These are phyloP conservation scores for Phytophthora melonis DNA, from an alignment of 352 stramenopile genomes.

Conservation along the genomic window DNA sequence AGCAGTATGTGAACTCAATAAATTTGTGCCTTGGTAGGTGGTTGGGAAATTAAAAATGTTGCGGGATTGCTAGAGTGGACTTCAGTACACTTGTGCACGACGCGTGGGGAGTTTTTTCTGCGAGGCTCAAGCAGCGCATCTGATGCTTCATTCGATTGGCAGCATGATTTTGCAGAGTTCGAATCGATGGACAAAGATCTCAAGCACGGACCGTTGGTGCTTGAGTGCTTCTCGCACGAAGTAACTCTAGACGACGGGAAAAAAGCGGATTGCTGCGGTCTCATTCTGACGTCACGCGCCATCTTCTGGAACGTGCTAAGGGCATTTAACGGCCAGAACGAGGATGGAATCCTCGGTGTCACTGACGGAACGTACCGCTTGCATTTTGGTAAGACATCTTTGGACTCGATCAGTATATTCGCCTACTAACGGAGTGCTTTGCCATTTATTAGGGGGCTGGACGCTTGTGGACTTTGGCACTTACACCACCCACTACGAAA, in stretches of 20 bases:
- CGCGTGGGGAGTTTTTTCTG: constrained; percentile 7
- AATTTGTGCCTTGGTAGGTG: background rate
- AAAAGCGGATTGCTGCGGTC: background rate
- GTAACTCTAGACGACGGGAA: constrained; percentile 8
- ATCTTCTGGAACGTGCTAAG: background rate
- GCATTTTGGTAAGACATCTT: background rate
- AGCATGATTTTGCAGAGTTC: background rate
- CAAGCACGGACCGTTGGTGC: background rate
- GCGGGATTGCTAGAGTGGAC: constrained; percentile 19
- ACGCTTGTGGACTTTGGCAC: background rate
- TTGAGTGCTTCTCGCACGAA: constrained; percentile 15
- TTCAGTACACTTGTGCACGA: constrained; percentile 8
- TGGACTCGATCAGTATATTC: background rate
- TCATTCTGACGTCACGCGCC: background rate
- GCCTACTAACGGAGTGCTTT: background rate
- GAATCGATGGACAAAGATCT: constrained; percentile 4
- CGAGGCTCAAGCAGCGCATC: background rate
- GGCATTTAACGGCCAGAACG: background rate
- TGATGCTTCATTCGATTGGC: background rate
- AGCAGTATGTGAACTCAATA: background rate
- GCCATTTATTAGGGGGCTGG: background rate
- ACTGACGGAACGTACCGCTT: background rate
- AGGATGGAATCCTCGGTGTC: background rate
- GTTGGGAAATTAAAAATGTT: constrained; percentile 21
- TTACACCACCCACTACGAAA: background rate